phyloP scores from a whole-genome alignment of 768 basidiomycete species.

The Pholiota microspora region DNA sequence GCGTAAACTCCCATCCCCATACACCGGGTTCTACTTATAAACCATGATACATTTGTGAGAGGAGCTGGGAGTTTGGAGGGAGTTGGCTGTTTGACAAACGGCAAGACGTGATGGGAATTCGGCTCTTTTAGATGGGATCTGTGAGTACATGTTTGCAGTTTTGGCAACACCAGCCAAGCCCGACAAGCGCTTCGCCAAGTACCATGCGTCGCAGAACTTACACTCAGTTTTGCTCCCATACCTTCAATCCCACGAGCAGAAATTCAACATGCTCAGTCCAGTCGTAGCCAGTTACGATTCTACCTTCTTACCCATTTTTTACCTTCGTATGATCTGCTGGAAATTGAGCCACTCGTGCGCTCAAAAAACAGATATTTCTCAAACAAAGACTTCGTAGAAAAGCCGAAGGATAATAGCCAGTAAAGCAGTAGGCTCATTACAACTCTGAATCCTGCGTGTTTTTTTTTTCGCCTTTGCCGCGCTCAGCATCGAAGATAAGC shows the following conservation, averaged over 20 bases:
- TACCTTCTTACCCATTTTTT: too few species aligned
- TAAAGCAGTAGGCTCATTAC: background rate
- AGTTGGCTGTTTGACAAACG: slow-evolving; percentile 2
- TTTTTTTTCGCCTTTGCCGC: background rate
- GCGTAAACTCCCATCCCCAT: slow-evolving; percentile 19
- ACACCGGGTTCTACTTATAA: slow-evolving; percentile 19
- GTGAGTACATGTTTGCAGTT: slow-evolving; percentile 12
- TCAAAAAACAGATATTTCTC: too few species aligned
- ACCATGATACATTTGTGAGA: slow-evolving; percentile 12
- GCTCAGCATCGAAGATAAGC: background rate
- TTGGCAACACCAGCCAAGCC: slow-evolving; percentile 7
- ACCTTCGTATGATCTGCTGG: too few species aligned
- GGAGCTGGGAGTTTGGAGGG: background rate
- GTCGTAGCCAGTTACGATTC: too few species aligned
- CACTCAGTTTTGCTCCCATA: background rate
- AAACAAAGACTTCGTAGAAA: too few species aligned
- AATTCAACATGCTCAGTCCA: background rate
- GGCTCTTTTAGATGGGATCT: slow-evolving; percentile 5
- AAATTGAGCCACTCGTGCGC: too few species aligned
- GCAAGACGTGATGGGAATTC: slow-evolving; percentile 9
- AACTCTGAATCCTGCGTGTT: background rate
- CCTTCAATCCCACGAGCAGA: background rate
- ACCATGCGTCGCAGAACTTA: slow-evolving; percentile 8
- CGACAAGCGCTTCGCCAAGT: slow-evolving; percentile 7
- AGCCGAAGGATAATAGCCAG: too few species aligned